phyloP scores from a whole-genome alignment of 2,329 filamentous ascomycete genomes.

The Fusarium nanum region DNA sequence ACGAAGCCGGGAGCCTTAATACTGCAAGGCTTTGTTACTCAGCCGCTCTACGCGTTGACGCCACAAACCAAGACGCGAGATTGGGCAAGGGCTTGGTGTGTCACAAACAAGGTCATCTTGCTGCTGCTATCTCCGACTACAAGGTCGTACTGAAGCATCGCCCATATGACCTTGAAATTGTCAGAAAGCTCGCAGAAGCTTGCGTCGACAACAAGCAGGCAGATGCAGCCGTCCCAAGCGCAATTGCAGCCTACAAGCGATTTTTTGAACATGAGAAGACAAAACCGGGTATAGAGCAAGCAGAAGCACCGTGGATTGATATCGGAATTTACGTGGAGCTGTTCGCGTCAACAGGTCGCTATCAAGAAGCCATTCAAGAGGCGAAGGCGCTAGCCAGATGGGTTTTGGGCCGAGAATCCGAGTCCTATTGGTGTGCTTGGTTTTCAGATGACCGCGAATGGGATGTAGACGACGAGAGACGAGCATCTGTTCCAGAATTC shows the following conservation, averaged over 20 bases:
- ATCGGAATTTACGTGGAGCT: constrained; percentile 88
- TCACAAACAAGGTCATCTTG: constrained; percentile 65
- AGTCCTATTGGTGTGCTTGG: constrained; percentile 80
- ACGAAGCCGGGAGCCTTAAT: constrained; percentile 61
- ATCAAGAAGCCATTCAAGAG: constrained; percentile 73
- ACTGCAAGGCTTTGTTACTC: constrained; percentile 70
- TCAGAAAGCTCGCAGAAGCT: constrained; percentile 68
- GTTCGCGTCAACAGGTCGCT: constrained; percentile 72
- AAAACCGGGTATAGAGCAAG: constrained; percentile 49
- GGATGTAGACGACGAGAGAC: constrained; percentile 79
- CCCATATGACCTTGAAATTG: constrained; percentile 65
- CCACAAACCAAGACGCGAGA: constrained; percentile 67
- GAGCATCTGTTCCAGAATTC: constrained; percentile 71
- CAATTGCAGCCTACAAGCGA: constrained; percentile 61
- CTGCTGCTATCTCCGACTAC: constrained; percentile 68
- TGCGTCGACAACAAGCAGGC: constrained; percentile 64
- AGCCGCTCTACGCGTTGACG: constrained; percentile 68
- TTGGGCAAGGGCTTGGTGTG: constrained; percentile 69
- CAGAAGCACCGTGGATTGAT: constrained; percentile 77
- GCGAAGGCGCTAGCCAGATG: constrained; percentile 82
- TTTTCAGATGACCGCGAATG: constrained; percentile 87
- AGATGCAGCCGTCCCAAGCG: constrained; percentile 53
- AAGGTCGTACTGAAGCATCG: constrained; percentile 63
- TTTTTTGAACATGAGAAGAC: constrained; percentile 59
- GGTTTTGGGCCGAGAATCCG: constrained; percentile 79